phyloP scores from a whole-genome alignment of 1,139 yeast species.

The Kluyveromyces sp. region DNA sequence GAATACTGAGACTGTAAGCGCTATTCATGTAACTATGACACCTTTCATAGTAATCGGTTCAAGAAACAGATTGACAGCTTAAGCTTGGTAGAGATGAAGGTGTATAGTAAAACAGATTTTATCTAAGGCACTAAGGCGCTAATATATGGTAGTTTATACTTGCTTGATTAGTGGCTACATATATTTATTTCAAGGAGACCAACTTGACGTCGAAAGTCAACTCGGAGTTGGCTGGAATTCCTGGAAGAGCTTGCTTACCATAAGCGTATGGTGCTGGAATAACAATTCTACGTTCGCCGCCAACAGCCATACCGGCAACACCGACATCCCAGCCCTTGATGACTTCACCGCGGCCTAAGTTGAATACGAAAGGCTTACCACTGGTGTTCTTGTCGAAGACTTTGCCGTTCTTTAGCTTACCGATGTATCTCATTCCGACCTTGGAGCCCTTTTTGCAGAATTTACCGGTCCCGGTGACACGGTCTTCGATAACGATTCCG shows the following conservation, averaged over 20 bases:
- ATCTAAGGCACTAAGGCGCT: too few species aligned
- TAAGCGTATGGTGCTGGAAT: slow-evolving; percentile 96
- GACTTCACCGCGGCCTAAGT: slow-evolving; percentile 95
- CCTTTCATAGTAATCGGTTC: too few species aligned
- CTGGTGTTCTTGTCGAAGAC: slow-evolving; percentile 94
- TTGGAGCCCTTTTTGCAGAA: slow-evolving; percentile 82
- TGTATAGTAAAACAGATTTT: too few species aligned
- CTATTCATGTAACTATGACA: too few species aligned
- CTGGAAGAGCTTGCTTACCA: slow-evolving; percentile 91
- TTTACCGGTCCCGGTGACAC: slow-evolving; percentile 81
- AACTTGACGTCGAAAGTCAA: slow-evolving; percentile 93
- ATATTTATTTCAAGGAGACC: slow-evolving; percentile 68
- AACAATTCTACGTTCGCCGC: slow-evolving; percentile 97
- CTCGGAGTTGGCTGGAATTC: slow-evolving; percentile 95
- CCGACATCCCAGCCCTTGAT: slow-evolving; percentile 98
- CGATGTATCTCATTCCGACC: slow-evolving; percentile 96
- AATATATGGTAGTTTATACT: too few species aligned
- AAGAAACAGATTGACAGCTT: too few species aligned
- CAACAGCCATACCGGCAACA: slow-evolving; percentile 97
- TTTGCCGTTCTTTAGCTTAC: slow-evolving; percentile 92
- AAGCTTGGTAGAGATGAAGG: too few species aligned
- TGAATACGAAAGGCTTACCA: slow-evolving; percentile 91
- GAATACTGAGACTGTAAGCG: too few species aligned
- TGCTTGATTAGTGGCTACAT: too few species aligned
- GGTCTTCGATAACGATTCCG: slow-evolving; percentile 90